Conservation (phyloP, 768 basidiomycete genomes). For the Nidularia sp. region DNA sequence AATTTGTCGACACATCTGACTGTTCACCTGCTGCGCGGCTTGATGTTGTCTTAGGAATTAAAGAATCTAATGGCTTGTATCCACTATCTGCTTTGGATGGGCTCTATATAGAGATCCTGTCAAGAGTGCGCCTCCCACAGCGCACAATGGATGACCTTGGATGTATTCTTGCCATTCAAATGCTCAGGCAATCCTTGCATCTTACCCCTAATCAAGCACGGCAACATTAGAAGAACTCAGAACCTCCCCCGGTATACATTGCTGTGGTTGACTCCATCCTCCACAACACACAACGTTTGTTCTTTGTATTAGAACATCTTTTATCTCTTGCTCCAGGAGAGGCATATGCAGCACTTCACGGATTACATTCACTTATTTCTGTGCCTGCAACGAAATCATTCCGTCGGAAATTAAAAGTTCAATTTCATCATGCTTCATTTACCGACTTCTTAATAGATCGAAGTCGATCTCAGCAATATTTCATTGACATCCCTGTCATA, state of each 20-base stretch:
- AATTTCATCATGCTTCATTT: not conserved
- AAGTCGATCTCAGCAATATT: no score
- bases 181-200: not conserved
- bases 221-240: not conserved
- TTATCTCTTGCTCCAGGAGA: slow-evolving; percentile 1
- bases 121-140: not conserved
- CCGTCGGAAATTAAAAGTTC: not conserved
- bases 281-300: not conserved
- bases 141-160: slow-evolving; percentile 1
- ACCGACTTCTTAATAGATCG: not conserved
- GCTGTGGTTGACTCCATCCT: not conserved
- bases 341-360: not conserved
- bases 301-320: slow-evolving; percentile 1
- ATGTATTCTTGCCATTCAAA: not conserved
- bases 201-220: not conserved
- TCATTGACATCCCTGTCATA: no score
- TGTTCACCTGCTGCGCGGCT: slow-evolving; percentile 7
- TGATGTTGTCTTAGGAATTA: slow-evolving; percentile 6
- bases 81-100: no score
- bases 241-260: not conserved
- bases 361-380: slow-evolving; percentile 2
- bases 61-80: not conserved
- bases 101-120: slow-evolving; percentile 6
- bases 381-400: not conserved
- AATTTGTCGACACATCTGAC: slow-evolving; percentile 12